Evolutionary conservation across 345 rosid genomes (phyloP).

Genomic region (Gossypium stocksii): DNA sequence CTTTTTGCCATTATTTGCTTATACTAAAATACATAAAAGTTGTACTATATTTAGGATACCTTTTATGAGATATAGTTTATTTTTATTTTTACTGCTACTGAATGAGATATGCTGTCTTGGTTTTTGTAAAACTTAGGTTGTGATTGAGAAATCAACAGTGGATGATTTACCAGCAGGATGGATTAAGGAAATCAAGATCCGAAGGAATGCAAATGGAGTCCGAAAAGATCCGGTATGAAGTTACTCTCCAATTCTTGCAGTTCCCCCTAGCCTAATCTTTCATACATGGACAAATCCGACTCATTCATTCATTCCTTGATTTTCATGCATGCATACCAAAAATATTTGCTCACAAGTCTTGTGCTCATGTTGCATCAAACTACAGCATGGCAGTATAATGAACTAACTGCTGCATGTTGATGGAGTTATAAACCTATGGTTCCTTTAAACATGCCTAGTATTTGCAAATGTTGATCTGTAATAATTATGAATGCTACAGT

Average conservation of each 20-base stretch:
- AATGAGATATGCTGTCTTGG: slow-evolving; percentile 6
- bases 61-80: neutral
- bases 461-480: slow-evolving; percentile 14
- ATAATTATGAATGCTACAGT: slow-evolving; percentile 25
- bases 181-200: slow-evolving; percentile 33
- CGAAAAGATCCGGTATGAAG: slow-evolving; percentile 32
- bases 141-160: slow-evolving; percentile 19
- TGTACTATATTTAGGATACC: neutral
- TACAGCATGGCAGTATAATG: neutral
- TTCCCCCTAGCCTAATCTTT: neutral
- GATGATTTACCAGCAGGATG: slow-evolving; percentile 39
- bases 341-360: neutral
- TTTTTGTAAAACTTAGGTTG: slow-evolving; percentile 25
- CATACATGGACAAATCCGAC: neutral
- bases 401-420: neutral
- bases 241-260: slow-evolving; percentile 7
- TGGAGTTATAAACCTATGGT: neutral
- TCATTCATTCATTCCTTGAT: neutral
- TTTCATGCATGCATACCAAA: neutral
- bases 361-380: neutral
- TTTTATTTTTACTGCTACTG: neutral
- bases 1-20: slow-evolving; percentile 4
- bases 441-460: neutral
- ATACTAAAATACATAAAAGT: neutral
- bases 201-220: slow-evolving; percentile 15